Evolutionary conservation across 1,284 basidiomycete species (phyloP), one percentile per base, ranked within the genome.

Genomic region (Ceratorhiza oryzae-sativae): DNA sequence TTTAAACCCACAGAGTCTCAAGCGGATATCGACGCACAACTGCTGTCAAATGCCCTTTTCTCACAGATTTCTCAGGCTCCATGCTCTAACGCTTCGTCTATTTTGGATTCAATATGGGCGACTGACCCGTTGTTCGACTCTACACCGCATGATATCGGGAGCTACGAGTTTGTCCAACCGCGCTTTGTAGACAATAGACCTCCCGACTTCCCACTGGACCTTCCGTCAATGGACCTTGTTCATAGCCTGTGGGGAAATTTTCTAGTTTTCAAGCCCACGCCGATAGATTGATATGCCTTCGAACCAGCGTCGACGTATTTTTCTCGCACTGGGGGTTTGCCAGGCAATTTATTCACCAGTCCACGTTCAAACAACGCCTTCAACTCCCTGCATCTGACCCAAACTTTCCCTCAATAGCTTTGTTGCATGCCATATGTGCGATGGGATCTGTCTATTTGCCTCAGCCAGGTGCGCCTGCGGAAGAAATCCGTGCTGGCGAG

Each of bases 351-450:
- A 42, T 56, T 41, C 65, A 68, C 34, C 56, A 56, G 65, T 53
- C 65, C 6, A 56, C 65, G 34, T 68, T 68, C 41, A 68, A 68
- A 30, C 65, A 68, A 68, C 65, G 65, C 27, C 32, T 68, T 20
- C 36, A 41, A 32, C 65, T 68, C 25, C 30, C 65, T 46, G 39
- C 65, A 23, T 42, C 51, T n/a, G 65, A 68, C 39, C 65, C 65
- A 20, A 58, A 58, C 10, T 68, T 68, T 30, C 65, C 65, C 30
- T 55, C 65, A 20, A 8, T 32, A n/a, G 49, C 65, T 13, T 30
- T 68, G 12, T 48, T 68, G 25, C 65, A 68, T 46, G 65, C 18
- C 1, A 55, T 68, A 30, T 68, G 65, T 27, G 65, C 65, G 25
- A 39, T 68, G 23, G 65, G 65, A 18, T 36, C 65, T 5, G 53